Percentiles rank a stretch among this genome's conserved stretches.
These are phyloP conservation scores for Aureobasidium sp. DNA, from an alignment of 2,329 filamentous ascomycete genomes.

Conservation along the genomic window DNA sequence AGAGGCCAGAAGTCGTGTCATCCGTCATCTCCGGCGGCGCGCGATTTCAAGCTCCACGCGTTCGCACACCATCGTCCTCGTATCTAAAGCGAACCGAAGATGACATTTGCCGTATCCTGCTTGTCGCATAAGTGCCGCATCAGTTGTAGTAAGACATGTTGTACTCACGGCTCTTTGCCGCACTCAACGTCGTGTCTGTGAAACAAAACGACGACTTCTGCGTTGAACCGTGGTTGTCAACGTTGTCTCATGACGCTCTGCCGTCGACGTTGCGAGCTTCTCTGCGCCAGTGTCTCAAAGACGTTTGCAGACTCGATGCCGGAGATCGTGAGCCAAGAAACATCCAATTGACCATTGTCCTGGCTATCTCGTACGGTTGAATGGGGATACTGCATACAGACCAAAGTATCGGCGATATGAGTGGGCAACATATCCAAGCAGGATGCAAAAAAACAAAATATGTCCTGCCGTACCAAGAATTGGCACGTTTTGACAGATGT, in stretches of 20 bases:
- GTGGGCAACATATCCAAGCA: neutral
- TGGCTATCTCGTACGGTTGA: neutral
- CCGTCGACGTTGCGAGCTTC: neutral
- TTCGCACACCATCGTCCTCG: neutral
- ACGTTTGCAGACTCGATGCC: neutral
- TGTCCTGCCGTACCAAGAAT: neutral
- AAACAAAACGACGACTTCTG: neutral
- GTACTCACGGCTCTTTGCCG: neutral
- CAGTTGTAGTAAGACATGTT: neutral
- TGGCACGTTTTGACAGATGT: constrained; percentile 11
- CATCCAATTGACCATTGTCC: neutral
- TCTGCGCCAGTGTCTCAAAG: neutral
- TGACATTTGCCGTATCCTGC: neutral
- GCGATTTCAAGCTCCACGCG: neutral
- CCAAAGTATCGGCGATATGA: neutral
- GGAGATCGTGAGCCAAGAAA: neutral
- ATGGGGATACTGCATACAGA: neutral
- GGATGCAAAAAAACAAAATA: neutral
- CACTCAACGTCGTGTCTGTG: neutral
- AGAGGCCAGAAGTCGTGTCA: constrained; percentile 3
- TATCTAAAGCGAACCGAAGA: neutral
- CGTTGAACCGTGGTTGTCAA: neutral
- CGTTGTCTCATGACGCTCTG: constrained; percentile 6
- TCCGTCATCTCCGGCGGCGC: neutral
- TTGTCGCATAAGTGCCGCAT: neutral